phyloP scores from a whole-genome alignment of 106 monocot species.

The Dendrobium huoshanense region DNA sequence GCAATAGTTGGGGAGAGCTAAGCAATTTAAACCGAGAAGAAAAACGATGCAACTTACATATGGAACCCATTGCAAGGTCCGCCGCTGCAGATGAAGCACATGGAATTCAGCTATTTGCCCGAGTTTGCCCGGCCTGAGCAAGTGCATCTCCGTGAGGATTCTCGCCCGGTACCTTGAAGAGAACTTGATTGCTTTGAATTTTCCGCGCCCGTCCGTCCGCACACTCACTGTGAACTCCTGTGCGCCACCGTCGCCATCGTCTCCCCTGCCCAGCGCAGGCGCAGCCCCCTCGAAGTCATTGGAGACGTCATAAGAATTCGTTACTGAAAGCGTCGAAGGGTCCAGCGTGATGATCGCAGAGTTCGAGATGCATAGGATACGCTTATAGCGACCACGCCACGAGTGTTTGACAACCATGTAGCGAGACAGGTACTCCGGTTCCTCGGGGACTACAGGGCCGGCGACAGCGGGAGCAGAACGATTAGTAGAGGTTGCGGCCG shows the following conservation, averaged over 20 bases:
- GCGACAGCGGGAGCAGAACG: constrained; percentile 17
- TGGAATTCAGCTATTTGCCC: constrained; percentile 55
- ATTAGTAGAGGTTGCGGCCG: background rate
- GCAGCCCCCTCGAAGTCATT: constrained; percentile 67
- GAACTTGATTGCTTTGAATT: constrained; percentile 74
- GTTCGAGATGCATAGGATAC: constrained; percentile 73
- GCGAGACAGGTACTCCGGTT: constrained; percentile 88
- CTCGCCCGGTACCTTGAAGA: constrained; percentile 68
- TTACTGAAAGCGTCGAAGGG: constrained; percentile 66
- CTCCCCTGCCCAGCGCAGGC: constrained; percentile 57
- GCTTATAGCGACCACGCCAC: constrained; percentile 93
- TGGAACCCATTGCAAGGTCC: constrained; percentile 77
- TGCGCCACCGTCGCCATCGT: constrained; percentile 27
- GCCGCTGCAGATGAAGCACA: constrained; percentile 72
- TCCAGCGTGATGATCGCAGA: constrained; percentile 66
- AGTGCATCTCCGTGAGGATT: constrained; percentile 78
- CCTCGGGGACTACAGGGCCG: constrained; percentile 42
- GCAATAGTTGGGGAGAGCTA: background rate
- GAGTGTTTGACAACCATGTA: constrained; percentile 90
- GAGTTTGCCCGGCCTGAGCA: constrained; percentile 32
- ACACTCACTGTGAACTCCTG: constrained; percentile 74
- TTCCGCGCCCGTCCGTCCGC: constrained; percentile 75
- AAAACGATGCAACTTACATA: constrained; percentile 45
- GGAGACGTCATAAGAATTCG: constrained; percentile 67
- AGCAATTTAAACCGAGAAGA: background rate